Evolutionary conservation across 495 filamentous ascomycete genomes (phyloP).

Genomic region (Xylaria venustula): DNA sequence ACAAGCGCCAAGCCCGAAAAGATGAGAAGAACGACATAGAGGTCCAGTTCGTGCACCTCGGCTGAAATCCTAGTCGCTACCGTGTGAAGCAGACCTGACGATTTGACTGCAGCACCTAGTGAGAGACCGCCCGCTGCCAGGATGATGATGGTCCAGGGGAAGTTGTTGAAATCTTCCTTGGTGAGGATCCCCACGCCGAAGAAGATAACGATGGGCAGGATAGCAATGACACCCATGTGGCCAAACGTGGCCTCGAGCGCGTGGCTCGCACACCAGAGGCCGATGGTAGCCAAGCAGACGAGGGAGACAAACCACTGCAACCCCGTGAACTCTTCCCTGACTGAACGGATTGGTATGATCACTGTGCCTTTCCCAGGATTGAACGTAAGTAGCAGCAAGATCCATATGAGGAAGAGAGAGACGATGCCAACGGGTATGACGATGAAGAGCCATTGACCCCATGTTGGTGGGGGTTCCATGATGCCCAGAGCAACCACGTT

Average conservation of each 20-base stretch:
- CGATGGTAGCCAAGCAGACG: slow-evolving; percentile 84
- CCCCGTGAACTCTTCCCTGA: slow-evolving; percentile 84
- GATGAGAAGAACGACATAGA: slow-evolving; percentile 85
- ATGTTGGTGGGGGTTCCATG: slow-evolving; percentile 86
- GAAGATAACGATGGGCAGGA: slow-evolving; percentile 93
- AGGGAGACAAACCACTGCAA: slow-evolving; percentile 89
- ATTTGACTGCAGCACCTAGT: slow-evolving; percentile 91
- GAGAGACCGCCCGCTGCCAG: slow-evolving; percentile 91
- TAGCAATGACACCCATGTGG: slow-evolving; percentile 97
- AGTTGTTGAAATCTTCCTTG: slow-evolving; percentile 99
- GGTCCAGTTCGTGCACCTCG: slow-evolving; percentile 70
- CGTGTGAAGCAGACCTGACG: slow-evolving; percentile 87
- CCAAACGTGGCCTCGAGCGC: slow-evolving; percentile 85
- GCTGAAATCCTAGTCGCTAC: slow-evolving; percentile 74
- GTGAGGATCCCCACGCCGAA: slow-evolving; percentile 97
- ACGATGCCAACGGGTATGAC: slow-evolving; percentile 89
- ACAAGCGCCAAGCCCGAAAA: slow-evolving; percentile 85
- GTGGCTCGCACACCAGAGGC: slow-evolving; percentile 88
- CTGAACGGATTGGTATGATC: slow-evolving; percentile 87
- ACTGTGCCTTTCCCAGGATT: slow-evolving; percentile 77
- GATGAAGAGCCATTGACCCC: slow-evolving; percentile 97
- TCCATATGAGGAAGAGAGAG: slow-evolving; percentile 86
- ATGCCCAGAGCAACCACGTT: slow-evolving; percentile 96
- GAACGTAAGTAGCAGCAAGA: slow-evolving; percentile 81
- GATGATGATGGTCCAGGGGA: slow-evolving; percentile 99